Conservation (phyloP, 495 filamentous ascomycete genomes). For the Daldinia bambusicola region DNA sequence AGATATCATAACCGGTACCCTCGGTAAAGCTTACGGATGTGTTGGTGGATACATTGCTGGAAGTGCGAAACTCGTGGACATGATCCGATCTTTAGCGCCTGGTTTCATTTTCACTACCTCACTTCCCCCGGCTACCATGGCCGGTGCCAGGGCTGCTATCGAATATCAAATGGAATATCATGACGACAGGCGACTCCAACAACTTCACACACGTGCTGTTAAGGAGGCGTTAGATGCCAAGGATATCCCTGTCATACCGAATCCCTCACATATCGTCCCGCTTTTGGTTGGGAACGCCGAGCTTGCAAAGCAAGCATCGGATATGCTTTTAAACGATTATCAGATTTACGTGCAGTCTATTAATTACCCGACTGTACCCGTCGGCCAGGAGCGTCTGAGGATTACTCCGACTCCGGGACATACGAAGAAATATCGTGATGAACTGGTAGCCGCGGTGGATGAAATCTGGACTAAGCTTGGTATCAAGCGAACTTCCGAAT, state of each 20-base stretch:
- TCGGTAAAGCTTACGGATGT: slow-evolving; percentile 97
- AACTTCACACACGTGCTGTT: slow-evolving; percentile 92
- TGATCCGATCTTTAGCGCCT: slow-evolving; percentile 93
- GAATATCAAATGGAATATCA: slow-evolving; percentile 86
- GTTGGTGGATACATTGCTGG: slow-evolving; percentile 98
- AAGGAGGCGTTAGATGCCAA: slow-evolving; percentile 78
- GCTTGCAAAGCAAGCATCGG: slow-evolving; percentile 88
- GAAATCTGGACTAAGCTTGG: slow-evolving; percentile 86
- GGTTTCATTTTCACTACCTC: slow-evolving; percentile 99
- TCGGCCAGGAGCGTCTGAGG: slow-evolving; percentile 92
- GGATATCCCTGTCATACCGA: slow-evolving; percentile 97
- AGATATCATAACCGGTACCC: slow-evolving; percentile 96
- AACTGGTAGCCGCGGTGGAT: slow-evolving; percentile 86
- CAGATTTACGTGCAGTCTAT: slow-evolving; percentile 98
- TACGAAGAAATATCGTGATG: slow-evolving; percentile 78
- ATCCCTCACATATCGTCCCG: slow-evolving; percentile 95
- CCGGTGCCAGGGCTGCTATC: slow-evolving; percentile 89
- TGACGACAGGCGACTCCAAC: slow-evolving; percentile 88
- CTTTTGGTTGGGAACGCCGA: slow-evolving; percentile 94
- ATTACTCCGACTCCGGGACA: slow-evolving; percentile 97
- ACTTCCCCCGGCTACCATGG: slow-evolving; percentile 95
- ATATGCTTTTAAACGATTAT: slow-evolving; percentile 86
- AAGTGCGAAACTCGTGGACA: slow-evolving; percentile 87
- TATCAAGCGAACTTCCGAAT: slow-evolving; percentile 91
- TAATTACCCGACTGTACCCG: slow-evolving; percentile 98